Evolutionary conservation across 2,329 filamentous ascomycete species (phyloP), one percentile per base, ranked within the genome.

Genomic region (Calcarisporium arbuscula): DNA sequence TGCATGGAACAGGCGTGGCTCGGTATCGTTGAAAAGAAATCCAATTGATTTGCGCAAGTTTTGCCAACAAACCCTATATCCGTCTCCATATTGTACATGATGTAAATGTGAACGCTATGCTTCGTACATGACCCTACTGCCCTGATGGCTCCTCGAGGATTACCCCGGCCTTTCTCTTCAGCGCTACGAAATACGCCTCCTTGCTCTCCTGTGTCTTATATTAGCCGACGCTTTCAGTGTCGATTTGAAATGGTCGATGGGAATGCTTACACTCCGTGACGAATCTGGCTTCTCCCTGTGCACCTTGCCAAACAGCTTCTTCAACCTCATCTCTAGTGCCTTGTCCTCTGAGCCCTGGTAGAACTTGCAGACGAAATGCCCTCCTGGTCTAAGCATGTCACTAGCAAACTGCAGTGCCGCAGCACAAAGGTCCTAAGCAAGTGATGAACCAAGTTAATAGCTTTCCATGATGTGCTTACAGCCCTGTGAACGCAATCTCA

Each of bases 291-390:
- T 98, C 57, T 94, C 84, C 40, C 89, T 73, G 50, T 83, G 70
- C 3, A 98, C 92, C 47, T 77, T 85, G 14, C 67, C 63, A 54
- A 98, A 98, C 49, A 95, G 64, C 31, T 71, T 76, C 55, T 76
- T 85, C 26, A 98, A 67, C 47, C 77, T 76, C 41, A 62, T 68
- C 63, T 95, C 87, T 9, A 98, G 62, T 2, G 65, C 67, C 60
- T 85, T 89, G 52, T 96, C 90, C 58, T 95, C 89, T 5, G 71
- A 58, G 4, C 92, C 92, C 57, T 94, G 86, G 58, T 96, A 98
- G 61, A 94, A 98, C 60, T 98, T 98, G 73, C 90, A 95, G 28
- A 98, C 74, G 49, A 98, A 95, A 56, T 94, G 83, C 2, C 94
- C 92, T 15, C 86, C 87, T 4, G 75, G 62, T 48, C 77, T 81